Percentiles rank a stretch among this genome's conserved stretches.
phyloP scores from a whole-genome alignment of 768 basidiomycete species.

The Auricularia auricula-judae region DNA sequence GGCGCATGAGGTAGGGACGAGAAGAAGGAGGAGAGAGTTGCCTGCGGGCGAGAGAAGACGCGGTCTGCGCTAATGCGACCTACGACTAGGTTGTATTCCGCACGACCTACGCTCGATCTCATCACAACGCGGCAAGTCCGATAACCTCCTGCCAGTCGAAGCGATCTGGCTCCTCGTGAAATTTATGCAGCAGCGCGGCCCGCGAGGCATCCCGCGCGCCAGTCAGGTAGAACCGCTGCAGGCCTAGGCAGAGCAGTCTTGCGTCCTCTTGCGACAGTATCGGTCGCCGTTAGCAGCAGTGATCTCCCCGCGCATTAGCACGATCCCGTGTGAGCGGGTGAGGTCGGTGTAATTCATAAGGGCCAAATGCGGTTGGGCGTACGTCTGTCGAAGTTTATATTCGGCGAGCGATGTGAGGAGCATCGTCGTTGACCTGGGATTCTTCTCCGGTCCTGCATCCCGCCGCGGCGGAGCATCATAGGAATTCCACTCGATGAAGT shows the following conservation, averaged over 20 bases:
- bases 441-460: conserved; percentile 19
- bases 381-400: conserved; percentile 76
- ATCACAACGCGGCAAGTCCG: conserved; percentile 22
- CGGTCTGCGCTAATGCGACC: neutral
- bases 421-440: conserved; percentile 49
- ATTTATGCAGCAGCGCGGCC: conserved; percentile 47
- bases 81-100: neutral
- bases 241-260: conserved; percentile 63
- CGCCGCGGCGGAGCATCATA: conserved; percentile 60
- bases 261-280: conserved; percentile 66
- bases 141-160: conserved; percentile 81
- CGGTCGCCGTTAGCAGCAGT: conserved; percentile 44
- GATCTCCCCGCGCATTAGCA: conserved; percentile 86
- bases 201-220: conserved; percentile 25
- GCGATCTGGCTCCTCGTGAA: conserved; percentile 66
- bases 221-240: conserved; percentile 85
- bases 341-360: conserved; percentile 90
- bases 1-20: neutral
- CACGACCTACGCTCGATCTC: neutral
- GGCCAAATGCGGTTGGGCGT: conserved; percentile 84
- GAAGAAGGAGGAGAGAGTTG: neutral
- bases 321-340: conserved; percentile 62
- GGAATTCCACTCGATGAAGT: conserved; percentile 86
- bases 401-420: conserved; percentile 90
- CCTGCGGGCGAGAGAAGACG: neutral